A percentile compares a stretch with the other conserved stretches of the same genome.
These are phyloP conservation scores for Leucaena leucocephala DNA, from an alignment of 306 rosid species.

Conservation along the genomic window DNA sequence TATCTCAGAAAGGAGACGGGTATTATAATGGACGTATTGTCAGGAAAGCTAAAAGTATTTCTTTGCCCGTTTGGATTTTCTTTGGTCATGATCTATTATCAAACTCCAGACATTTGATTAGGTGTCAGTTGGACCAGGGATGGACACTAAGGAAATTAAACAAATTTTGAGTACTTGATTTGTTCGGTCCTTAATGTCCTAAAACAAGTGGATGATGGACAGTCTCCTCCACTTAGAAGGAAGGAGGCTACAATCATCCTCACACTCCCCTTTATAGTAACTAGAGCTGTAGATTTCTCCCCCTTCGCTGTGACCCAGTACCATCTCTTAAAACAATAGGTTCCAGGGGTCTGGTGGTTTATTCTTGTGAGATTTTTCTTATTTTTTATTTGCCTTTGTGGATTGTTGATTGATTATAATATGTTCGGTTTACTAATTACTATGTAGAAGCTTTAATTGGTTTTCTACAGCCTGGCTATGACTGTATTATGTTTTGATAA, in stretches of 20 bases:
- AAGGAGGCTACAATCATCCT: conserved; percentile 56
- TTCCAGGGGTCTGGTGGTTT: not conserved
- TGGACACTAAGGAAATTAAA: conserved; percentile 57
- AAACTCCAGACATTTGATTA: not conserved
- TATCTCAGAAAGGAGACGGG: not conserved
- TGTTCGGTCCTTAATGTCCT: conserved; percentile 68
- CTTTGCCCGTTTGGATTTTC: conserved; percentile 43
- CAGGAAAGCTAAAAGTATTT: not conserved
- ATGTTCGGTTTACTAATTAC: not conserved
- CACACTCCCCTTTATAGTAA: conserved; percentile 25
- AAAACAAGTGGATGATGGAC: conserved; percentile 82
- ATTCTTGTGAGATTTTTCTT: not conserved
- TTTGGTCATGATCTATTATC: not conserved
- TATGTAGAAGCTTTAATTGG: conserved; percentile 4
- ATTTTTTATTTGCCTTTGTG: not conserved
- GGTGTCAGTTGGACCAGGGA: not conserved
- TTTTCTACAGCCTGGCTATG: not conserved
- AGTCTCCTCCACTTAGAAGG: conserved; percentile 75
- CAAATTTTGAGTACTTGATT: conserved; percentile 63
- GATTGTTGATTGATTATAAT: not conserved
- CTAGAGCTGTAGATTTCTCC: not conserved
- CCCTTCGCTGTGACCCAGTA: not conserved
- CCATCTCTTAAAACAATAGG: not conserved
- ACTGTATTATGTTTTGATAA: conserved; percentile 16
- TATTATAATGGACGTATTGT: not conserved